Base-by-base conservation (phyloP, 345 rosid genomes). In the Heritiera fomes region DNA sequence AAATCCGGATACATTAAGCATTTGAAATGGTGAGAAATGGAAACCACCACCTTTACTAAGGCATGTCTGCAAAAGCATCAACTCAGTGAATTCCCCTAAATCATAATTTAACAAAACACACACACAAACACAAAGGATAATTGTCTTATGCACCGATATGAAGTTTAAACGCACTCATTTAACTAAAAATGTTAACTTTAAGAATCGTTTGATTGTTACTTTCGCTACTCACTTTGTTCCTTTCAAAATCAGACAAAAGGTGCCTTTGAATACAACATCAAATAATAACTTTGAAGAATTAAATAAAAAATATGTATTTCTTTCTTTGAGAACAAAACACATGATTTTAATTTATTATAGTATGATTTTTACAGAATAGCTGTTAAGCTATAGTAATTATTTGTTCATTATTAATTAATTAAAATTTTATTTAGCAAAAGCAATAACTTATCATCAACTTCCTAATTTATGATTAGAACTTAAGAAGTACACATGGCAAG, bases 11-110 rank as follows among this genome's bases (percentile, higher is more conserved):
- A 90, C 76, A 77, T 85, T 82, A 55, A 95, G 84, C 61, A 89
- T 80, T 79, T 91, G 90, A 77, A 91, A 87, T 8, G 94, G 90
- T 15, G 98, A 95, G 78, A 85, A 89, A 69, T 89, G 88, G 81
- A 77, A 90, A 60, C 93, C 92, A 67, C 81, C 78, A 55, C 98
- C 98, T 84, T 87, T 86, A 80, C 91, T 89, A 82, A 94, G 80
- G 85, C 98, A 94, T 9, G 94, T 91, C 98, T 93, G 84, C 88
- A 83, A 69, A 78, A 81, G 40, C 69, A 80, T n/a, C 75, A 66
- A 56, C 10, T 13, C 55, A 53, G 80, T 3, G 50, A 43, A 53
- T 56, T 55, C 38, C 41, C 41, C 46, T 32, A 50, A 8, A 71
- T 11, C 75, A 50, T 6, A 50, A 50, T 15, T 8, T 15, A 30